Percentiles rank a stretch among this genome's conserved stretches.
Evolutionary conservation across 208 protist species (phyloP).

Genomic region (Trypanosoma scelopori): DNA sequence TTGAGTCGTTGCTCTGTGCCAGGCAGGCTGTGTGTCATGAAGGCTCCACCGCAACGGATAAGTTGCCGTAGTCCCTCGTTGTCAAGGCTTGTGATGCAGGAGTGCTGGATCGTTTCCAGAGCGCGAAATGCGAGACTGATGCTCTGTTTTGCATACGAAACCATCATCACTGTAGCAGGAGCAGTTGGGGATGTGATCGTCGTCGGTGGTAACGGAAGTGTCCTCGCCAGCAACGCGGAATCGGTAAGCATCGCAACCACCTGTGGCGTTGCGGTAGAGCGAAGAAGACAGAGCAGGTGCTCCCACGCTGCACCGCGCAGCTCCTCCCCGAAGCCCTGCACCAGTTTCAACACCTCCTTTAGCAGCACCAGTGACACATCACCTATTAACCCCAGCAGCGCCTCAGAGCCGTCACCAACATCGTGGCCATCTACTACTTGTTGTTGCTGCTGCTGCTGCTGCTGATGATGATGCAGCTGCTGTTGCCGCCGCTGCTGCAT

Average conservation of each 20-base stretch:
- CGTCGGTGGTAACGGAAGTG: no score
- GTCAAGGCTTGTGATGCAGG: slow-evolving; percentile 60
- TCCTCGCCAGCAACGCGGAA: no score
- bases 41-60: slow-evolving; percentile 55
- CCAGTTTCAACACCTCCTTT: slow-evolving; percentile 46
- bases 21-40: slow-evolving; percentile 44
- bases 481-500: slow-evolving; percentile 5
- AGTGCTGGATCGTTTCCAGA: slow-evolving; percentile 76
- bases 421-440: no score
- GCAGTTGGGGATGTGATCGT: neutral
- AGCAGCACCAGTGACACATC: slow-evolving; percentile 21
- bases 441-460: slow-evolving; percentile 1
- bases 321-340: slow-evolving; percentile 60
- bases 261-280: slow-evolving; percentile 30
- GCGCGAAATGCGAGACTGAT: slow-evolving; percentile 61
- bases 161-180: neutral
- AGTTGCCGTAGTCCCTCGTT: slow-evolving; percentile 50
- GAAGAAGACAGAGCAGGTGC: slow-evolving; percentile 44
- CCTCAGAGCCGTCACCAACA: no score
- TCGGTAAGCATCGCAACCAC: no score
- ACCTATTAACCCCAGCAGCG: neutral
- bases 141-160: slow-evolving; percentile 12
- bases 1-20: slow-evolving; percentile 51
- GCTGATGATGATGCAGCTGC: neutral
- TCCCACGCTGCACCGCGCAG: slow-evolving; percentile 53